phyloP scores from a whole-genome alignment of 768 basidiomycete genomes.

The Calocera cornea region DNA sequence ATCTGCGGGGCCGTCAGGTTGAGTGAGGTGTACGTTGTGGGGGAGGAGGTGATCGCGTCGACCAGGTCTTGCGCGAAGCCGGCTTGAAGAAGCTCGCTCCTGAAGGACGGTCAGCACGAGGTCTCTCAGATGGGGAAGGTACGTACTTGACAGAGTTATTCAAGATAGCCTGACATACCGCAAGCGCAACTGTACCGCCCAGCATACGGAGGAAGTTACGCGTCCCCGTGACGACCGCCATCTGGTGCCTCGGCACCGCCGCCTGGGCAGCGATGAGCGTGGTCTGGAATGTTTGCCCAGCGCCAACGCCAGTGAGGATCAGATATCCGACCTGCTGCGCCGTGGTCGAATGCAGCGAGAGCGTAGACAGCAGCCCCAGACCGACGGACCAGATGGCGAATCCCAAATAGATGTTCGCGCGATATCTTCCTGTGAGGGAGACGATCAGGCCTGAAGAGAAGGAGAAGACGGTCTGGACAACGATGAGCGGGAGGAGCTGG shows the following conservation, averaged over 20 bases:
- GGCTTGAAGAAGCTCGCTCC: constrained; percentile 35
- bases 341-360: constrained; percentile 36
- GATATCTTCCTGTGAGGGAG: constrained; percentile 50
- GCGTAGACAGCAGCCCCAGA: constrained; percentile 54
- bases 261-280: constrained; percentile 63
- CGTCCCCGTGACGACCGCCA: constrained; percentile 62
- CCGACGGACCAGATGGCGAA: constrained; percentile 58
- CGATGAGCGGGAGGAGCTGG: constrained; percentile 54
- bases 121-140: constrained; percentile 24
- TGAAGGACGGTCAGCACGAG: constrained; percentile 27
- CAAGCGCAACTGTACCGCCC: constrained; percentile 55
- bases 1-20: constrained; percentile 30
- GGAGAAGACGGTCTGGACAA: constrained; percentile 40
- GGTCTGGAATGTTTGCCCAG: constrained; percentile 48
- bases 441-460: constrained; percentile 28
- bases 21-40: constrained; percentile 12
- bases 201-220: constrained; percentile 56
- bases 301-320: constrained; percentile 45
- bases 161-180: constrained; percentile 48
- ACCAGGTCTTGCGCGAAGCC: constrained; percentile 31
- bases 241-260: constrained; percentile 52
- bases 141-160: constrained; percentile 36
- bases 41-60: constrained; percentile 20
- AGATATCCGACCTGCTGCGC: constrained; percentile 46
- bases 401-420: constrained; percentile 46